phyloP scores from a whole-genome alignment of 2,329 filamentous ascomycete genomes.

The Colletotrichum shisoi region DNA sequence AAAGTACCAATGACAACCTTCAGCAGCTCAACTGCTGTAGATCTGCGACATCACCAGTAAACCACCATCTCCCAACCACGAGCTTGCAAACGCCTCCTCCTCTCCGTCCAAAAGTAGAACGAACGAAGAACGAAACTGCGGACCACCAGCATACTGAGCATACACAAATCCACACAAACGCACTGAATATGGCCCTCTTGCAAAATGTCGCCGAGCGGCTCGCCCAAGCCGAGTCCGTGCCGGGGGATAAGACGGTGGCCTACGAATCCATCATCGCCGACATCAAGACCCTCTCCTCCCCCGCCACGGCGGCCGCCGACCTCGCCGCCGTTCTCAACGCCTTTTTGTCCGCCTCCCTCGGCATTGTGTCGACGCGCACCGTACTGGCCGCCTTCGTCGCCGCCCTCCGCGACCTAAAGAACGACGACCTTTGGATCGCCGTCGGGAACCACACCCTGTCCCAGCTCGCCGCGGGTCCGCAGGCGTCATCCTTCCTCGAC shows the following conservation, averaged over 20 bases:
- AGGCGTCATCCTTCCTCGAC: slow-evolving; percentile 75
- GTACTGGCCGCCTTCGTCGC: slow-evolving; percentile 73
- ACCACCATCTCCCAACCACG: not conserved
- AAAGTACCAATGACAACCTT: slow-evolving; percentile 28
- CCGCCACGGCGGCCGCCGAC: slow-evolving; percentile 58
- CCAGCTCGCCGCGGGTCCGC: slow-evolving; percentile 63
- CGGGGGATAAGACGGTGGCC: slow-evolving; percentile 54
- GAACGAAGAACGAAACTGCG: no score
- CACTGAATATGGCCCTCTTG: slow-evolving; percentile 49
- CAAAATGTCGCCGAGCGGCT: slow-evolving; percentile 56
- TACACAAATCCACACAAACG: not conserved
- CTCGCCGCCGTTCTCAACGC: slow-evolving; percentile 72
- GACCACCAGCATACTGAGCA: not conserved
- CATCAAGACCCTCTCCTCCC: slow-evolving; percentile 53
- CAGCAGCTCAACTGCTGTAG: slow-evolving; percentile 27
- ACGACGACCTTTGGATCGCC: slow-evolving; percentile 73
- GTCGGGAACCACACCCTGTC: slow-evolving; percentile 78
- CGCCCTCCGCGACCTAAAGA: slow-evolving; percentile 67
- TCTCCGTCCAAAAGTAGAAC: not conserved
- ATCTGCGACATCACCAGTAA: slow-evolving; percentile 8
- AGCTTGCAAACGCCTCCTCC: not conserved
- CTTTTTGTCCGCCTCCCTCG: slow-evolving; percentile 73
- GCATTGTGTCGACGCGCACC: slow-evolving; percentile 77
- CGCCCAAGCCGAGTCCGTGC: slow-evolving; percentile 49
- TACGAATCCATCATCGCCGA: slow-evolving; percentile 58